Evolutionary conservation across 2,329 filamentous ascomycete genomes (phyloP).

Genomic region (Trichoderma lentiforme): DNA sequence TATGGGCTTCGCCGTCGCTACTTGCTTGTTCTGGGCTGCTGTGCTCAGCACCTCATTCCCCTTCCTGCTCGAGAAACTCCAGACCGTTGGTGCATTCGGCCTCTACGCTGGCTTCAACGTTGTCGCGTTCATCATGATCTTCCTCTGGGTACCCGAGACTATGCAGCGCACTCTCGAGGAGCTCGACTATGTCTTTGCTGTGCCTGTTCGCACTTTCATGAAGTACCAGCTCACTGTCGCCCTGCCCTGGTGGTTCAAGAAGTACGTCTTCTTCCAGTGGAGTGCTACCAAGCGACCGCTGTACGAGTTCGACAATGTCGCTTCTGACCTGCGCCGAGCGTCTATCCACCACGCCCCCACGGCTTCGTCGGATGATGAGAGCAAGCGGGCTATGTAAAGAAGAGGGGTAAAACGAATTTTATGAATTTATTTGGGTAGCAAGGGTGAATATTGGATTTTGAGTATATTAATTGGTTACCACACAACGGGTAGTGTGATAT

Average conservation of each 20-base stretch:
- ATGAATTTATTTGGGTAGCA: background rate
- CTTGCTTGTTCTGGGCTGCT: constrained; percentile 53
- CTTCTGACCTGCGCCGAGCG: constrained; percentile 16
- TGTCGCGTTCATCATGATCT: constrained; percentile 53
- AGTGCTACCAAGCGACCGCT: constrained; percentile 34
- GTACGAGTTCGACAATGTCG: constrained; percentile 35
- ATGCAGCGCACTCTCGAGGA: constrained; percentile 52
- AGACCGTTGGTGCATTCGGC: constrained; percentile 40
- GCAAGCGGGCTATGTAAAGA: constrained; percentile 1
- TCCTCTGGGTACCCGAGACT: constrained; percentile 48
- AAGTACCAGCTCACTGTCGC: constrained; percentile 35
- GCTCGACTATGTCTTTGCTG: constrained; percentile 49
- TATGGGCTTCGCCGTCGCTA: constrained; percentile 62
- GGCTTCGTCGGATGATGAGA: constrained; percentile 7
- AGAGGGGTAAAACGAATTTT: background rate
- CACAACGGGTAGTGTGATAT: background rate
- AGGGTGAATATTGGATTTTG: background rate
- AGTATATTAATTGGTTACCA: background rate
- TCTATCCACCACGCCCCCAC: constrained; percentile 13
- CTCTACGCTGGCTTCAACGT: constrained; percentile 56
- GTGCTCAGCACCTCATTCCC: constrained; percentile 52
- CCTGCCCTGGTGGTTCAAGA: constrained; percentile 34
- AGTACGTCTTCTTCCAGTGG: constrained; percentile 33
- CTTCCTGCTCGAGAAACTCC: constrained; percentile 39
- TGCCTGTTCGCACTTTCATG: constrained; percentile 43